These are phyloP conservation scores for Euphrasia arctica DNA, from an alignment of 305 asterid genomes.

Conservation along the genomic window DNA sequence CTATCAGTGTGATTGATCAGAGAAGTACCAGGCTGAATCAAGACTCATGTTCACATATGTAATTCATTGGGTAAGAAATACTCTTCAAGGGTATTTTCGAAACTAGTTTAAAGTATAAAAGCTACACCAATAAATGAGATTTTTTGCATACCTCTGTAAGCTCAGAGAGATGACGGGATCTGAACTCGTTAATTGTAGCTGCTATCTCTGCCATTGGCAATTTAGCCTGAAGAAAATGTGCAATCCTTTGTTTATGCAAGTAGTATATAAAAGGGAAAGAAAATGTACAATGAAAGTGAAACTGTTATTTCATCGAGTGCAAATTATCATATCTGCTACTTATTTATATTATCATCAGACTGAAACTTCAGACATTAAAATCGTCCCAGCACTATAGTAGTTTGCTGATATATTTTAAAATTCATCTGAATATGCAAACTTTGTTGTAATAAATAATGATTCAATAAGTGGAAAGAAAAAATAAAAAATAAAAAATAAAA, in stretches of 20 bases:
- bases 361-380: too few species aligned
- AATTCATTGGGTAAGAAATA: too few species aligned
- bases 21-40: too few species aligned
- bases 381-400: too few species aligned
- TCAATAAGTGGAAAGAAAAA: neutral
- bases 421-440: neutral
- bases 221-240: slow-evolving; percentile 58
- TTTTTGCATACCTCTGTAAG: slow-evolving; percentile 78
- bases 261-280: slow-evolving; percentile 10
- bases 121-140: neutral
- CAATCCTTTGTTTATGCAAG: neutral
- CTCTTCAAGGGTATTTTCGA: neutral
- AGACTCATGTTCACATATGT: too few species aligned
- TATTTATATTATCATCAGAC: slow-evolving; percentile 23
- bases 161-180: slow-evolving; percentile 98
- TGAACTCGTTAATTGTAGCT: slow-evolving; percentile 88
- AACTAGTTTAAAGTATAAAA: neutral
- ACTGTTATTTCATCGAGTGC: slow-evolving; percentile 6
- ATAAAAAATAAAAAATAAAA: neutral
- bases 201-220: slow-evolving; percentile 90
- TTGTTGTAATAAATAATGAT: neutral
- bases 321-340: slow-evolving; percentile 12
- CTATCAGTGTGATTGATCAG: too few species aligned
- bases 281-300: slow-evolving; percentile 12
- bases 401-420: neutral